Evolutionary conservation across 2,329 filamentous ascomycete genomes (phyloP), one percentile per base, ranked within the genome.

Genomic region (Penicillium sp.): DNA sequence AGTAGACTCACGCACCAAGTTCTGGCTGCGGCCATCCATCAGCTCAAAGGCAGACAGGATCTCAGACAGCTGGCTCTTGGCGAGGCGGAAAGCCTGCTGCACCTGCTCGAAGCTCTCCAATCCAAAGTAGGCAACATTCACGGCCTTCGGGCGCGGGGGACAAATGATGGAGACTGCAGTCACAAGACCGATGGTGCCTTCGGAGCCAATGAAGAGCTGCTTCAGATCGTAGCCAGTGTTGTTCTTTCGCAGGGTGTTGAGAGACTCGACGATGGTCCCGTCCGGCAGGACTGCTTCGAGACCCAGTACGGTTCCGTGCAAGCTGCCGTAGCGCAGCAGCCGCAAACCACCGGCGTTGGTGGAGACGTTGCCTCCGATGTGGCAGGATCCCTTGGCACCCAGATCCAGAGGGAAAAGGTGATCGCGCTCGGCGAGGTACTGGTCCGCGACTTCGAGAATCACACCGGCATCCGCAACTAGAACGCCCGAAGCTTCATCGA

Each of bases 171-270:
- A 91, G 32, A 97, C 80, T 41, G 82, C 91, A 15, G 93, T 98
- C 62, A 98, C 88, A 63, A 97, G 87, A 46, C 93, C 93, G 55
- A 97, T 87, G 4, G 93, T 97, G 23, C 93, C 93, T 72, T 98
- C 93, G 28, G 85, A 88, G 40, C 93, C 93, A 63, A 98, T 95
- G 69, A 98, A 96, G 31, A 96, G 81, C 72, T 96, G 92, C 77
- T 96, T 96, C 49, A 96, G 73, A 68, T 98, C 95, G 72, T 97
- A 98, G 25, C 93, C 93, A 1, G 93, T 98, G 75, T 98, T 98
- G 78, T 98, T 97, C 78, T 98, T 98, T 59, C 93, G 84, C 50
- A 98, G 78, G 52, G 82, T 91, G 60, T 83, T 87, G 28, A 98
- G 82, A 62, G 96, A 90, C 62, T 97, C 84, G 40, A 98, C 79